Conservation (phyloP, 129 eudicot genomes). For the Chrysanthemum makinoi region DNA sequence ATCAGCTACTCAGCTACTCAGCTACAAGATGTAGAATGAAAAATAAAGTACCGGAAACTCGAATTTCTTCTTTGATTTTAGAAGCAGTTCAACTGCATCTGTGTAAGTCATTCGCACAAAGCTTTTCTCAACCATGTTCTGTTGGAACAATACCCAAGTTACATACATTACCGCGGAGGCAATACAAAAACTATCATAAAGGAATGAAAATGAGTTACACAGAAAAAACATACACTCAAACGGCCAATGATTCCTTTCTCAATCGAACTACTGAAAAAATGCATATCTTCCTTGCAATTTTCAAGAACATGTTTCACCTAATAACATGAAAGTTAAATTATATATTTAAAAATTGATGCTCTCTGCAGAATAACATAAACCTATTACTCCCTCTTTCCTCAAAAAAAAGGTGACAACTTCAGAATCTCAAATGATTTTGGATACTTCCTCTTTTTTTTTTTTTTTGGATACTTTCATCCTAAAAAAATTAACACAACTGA, state of each 20-base stretch:
- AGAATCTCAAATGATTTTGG: not conserved
- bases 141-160: slow-evolving; percentile 32
- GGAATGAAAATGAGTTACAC: slow-evolving; percentile 18
- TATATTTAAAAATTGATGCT: not conserved
- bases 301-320: slow-evolving; percentile 88
- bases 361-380: not conserved
- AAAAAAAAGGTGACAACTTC: not conserved
- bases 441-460: not conserved
- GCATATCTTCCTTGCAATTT: slow-evolving; percentile 99
- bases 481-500: no score
- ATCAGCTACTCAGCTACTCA: not conserved
- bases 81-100: slow-evolving; percentile 83
- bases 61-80: slow-evolving; percentile 78
- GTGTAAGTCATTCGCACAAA: slow-evolving; percentile 86
- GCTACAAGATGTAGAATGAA: slow-evolving; percentile 11
- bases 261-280: slow-evolving; percentile 81
- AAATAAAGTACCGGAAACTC: slow-evolving; percentile 69
- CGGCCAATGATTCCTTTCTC: slow-evolving; percentile 91
- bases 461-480: no score
- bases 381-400: not conserved
- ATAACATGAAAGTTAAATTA: slow-evolving; percentile 19
- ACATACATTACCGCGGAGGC: not conserved
- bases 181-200: not conserved
- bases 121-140: slow-evolving; percentile 88
- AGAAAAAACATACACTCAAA: slow-evolving; percentile 54